phyloP scores from a whole-genome alignment of 306 rosid species.

The Fragaria iinumae region DNA sequence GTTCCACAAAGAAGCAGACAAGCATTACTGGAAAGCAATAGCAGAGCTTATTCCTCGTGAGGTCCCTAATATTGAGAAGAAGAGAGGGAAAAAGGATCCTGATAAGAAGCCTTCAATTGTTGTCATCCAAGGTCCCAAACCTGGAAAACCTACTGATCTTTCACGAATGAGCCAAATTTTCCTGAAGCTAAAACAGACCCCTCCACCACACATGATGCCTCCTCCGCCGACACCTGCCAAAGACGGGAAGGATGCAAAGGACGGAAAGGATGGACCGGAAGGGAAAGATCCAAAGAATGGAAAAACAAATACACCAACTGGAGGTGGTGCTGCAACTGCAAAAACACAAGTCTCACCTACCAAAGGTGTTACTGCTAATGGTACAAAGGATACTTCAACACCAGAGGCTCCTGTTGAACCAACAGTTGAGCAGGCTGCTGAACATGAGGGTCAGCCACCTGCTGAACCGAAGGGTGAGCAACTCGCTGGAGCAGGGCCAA shows the following conservation, averaged over 20 bases:
- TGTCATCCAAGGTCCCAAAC: constrained; percentile 89
- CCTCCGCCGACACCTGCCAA: constrained; percentile 67
- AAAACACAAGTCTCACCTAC: constrained; percentile 39
- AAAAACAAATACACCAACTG: constrained; percentile 40
- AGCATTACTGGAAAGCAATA: constrained; percentile 92
- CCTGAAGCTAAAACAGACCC: constrained; percentile 73
- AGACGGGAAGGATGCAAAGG: constrained; percentile 42
- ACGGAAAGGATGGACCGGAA: not conserved
- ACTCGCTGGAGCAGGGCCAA: constrained; percentile 31
- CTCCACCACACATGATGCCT: constrained; percentile 88
- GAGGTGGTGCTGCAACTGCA: constrained; percentile 27
- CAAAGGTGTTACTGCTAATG: constrained; percentile 34
- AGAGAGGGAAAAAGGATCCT: constrained; percentile 82
- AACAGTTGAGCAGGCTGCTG: constrained; percentile 36
- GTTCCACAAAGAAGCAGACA: constrained; percentile 94
- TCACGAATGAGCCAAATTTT: constrained; percentile 84
- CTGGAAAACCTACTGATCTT: constrained; percentile 92
- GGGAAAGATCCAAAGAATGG: constrained; percentile 39
- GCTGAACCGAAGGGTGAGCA: constrained; percentile 35
- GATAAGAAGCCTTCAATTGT: constrained; percentile 62
- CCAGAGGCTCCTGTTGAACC: constrained; percentile 34
- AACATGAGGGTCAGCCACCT: not conserved
- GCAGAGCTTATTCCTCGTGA: constrained; percentile 86
- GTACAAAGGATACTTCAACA: constrained; percentile 28
- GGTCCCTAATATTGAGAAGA: constrained; percentile 90